These are phyloP conservation scores for Aegilops bicornis DNA, from an alignment of 176 grass and related monocot genomes.

Conservation along the genomic window DNA sequence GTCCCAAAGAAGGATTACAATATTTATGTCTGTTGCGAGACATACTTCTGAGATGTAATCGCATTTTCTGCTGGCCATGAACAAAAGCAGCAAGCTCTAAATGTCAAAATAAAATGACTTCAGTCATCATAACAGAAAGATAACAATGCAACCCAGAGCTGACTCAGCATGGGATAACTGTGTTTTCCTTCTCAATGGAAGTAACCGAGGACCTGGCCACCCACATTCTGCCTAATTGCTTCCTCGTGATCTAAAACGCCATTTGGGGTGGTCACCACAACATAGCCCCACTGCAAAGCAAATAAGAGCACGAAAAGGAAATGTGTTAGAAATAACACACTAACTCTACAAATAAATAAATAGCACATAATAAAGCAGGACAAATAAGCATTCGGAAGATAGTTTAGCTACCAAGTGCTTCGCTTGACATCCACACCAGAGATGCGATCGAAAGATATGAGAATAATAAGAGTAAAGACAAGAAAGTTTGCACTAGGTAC, in stretches of 20 bases:
- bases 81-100: not conserved
- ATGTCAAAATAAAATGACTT: slow-evolving; percentile 17
- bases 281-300: slow-evolving; percentile 87
- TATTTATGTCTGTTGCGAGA: not conserved
- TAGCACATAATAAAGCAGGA: not conserved
- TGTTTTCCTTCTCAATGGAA: slow-evolving; percentile 48
- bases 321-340: not conserved
- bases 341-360: not conserved
- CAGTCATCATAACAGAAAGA: slow-evolving; percentile 9
- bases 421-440: not conserved
- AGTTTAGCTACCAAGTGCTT: slow-evolving; percentile 1
- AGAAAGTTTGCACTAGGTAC: not conserved
- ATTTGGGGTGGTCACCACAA: slow-evolving; percentile 87
- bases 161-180: not conserved
- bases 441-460: not conserved
- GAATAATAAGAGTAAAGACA: not conserved
- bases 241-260: slow-evolving; percentile 96
- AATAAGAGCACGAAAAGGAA: slow-evolving; percentile 13
- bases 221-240: slow-evolving; percentile 82
- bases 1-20: slow-evolving; percentile 12
- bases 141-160: slow-evolving; percentile 5
- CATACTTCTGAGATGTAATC: slow-evolving; percentile 18
- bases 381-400: not conserved
- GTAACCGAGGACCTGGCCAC: slow-evolving; percentile 94
- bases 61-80: slow-evolving; percentile 19